Conservation (phyloP, 1,284 basidiomycete genomes). For the Sphagnurus paluster region DNA sequence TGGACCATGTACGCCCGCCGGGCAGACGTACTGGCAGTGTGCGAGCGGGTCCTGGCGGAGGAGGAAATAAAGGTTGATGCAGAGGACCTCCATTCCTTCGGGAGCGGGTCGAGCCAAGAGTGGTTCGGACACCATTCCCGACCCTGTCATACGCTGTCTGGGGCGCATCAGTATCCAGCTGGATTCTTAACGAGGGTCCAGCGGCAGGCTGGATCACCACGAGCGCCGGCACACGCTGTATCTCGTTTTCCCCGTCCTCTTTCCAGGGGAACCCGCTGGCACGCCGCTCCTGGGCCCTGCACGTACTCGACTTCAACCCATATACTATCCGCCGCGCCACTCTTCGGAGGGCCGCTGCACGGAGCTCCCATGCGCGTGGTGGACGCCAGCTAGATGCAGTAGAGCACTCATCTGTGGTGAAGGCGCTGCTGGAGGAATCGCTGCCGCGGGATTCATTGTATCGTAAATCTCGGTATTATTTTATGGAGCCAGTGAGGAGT, state of each 20-base stretch:
- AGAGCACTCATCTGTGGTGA: too few species aligned
- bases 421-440: neutral
- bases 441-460: neutral
- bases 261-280: too few species aligned
- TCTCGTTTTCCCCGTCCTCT: too few species aligned
- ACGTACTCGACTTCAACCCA: constrained; percentile 9
- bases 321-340: neutral
- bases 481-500: too few species aligned
- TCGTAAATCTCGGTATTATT: too few species aligned
- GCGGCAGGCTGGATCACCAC: constrained; percentile 49
- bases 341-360: neutral
- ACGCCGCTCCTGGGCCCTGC: too few species aligned
- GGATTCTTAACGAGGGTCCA: constrained; percentile 36
- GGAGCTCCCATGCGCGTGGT: too few species aligned
- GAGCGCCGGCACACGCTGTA: constrained; percentile 45
- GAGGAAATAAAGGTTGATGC: too few species aligned
- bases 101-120: too few species aligned
- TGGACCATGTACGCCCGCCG: neutral
- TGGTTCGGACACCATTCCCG: too few species aligned
- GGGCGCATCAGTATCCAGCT: constrained; percentile 41
- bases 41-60: neutral
- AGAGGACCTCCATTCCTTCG: too few species aligned
- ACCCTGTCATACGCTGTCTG: constrained; percentile 41
- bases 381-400: too few species aligned
- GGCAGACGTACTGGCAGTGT: constrained; percentile 13